Evolutionary conservation across 2,329 filamentous ascomycete genomes (phyloP), one percentile per base, ranked within the genome.

Genomic region (Venturia pyrina): DNA sequence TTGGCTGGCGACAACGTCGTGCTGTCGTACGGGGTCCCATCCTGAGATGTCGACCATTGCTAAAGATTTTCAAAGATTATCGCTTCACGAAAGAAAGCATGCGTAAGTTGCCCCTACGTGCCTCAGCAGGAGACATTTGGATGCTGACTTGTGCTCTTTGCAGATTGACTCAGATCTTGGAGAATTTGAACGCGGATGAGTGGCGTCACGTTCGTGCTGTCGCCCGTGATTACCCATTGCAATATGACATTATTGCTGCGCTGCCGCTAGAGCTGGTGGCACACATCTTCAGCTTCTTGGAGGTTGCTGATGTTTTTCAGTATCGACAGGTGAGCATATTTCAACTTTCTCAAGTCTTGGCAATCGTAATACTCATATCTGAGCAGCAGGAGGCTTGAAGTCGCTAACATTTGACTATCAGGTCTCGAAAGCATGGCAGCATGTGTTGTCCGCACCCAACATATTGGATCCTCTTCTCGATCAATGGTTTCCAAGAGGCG

Each of bases 271-370:
- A 59, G 32, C 53, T 59, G 37, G 53, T 59, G 28, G 53, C 53
- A n/a, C 53, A 59, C 53, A 15, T 59, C 13, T 59, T 59, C 28
- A 59, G 53, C 53, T 59, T 59, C n/a, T 24, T 62, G 17, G 60
- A 62, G 40, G 60, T 62, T 24, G 60, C 60, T 40, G 40, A 62
- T 62, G 44, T 62, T 10, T 62, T 62, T 28, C 60, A 19, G 21
- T 43, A 62, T 13, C 44, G 60, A 13, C 44, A 62, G 40, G 44
- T 62, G 40, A 43, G 60, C n/a, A 1, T 59, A 37, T 5, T 32
- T 24, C 53, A 3, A 59, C 11, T 40, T n/a, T n/a, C n/a, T n/a
- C n/a, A n/a, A n/a, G n/a, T n/a, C n/a, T n/a, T n/a, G n/a, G n/a
- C n/a, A n/a, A n/a, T n/a, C n/a, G n/a, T n/a, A n/a, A n/a, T n/a